Conservation (phyloP, 2,329 filamentous ascomycete species). For the Phialophora macrospora region DNA sequence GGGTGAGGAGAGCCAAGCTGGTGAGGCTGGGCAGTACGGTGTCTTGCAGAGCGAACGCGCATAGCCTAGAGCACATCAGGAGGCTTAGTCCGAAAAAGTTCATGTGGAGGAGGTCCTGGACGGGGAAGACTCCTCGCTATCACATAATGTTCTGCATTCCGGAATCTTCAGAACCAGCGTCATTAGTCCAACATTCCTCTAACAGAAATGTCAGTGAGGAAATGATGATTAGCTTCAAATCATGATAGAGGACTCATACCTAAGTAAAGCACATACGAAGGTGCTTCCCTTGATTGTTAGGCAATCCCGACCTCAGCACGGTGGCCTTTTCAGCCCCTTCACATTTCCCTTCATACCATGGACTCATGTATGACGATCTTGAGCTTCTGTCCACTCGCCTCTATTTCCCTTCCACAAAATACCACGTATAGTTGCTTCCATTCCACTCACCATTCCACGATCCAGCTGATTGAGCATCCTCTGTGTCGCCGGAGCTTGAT, state of each 20-base stretch:
- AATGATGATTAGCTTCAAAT: neutral
- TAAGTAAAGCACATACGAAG: neutral
- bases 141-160: neutral
- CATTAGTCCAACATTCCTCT: neutral
- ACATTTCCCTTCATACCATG: too few relatives aligned
- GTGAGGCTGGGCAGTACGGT: constrained; percentile 27
- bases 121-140: neutral
- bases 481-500: too few relatives aligned
- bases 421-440: too few relatives aligned
- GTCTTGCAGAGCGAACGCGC: constrained; percentile 33
- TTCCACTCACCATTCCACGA: too few relatives aligned
- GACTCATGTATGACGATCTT: too few relatives aligned
- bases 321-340: neutral
- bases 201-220: neutral
- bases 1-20: constrained; percentile 34
- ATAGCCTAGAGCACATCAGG: neutral
- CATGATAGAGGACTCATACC: neutral
- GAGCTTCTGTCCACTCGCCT: too few relatives aligned
- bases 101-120: neutral
- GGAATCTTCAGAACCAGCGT: neutral
- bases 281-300: neutral
- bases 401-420: too few relatives aligned
- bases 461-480: neutral
- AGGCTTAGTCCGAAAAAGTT: neutral
- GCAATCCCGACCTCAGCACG: neutral